Conservation (phyloP, 2,329 filamentous ascomycete genomes). For the Beauveria rudraprayagi region DNA sequence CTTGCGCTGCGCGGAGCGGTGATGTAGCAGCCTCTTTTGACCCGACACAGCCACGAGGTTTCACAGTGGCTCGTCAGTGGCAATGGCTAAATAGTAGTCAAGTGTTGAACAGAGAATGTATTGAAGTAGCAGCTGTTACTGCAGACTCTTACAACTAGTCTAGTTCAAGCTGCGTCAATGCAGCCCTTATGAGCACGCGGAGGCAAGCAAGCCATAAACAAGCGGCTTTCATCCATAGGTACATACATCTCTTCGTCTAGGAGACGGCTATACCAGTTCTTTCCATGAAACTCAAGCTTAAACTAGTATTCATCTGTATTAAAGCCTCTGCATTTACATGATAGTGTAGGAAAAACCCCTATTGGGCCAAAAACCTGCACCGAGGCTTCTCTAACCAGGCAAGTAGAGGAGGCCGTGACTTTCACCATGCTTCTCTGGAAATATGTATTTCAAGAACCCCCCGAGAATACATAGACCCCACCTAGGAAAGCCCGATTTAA, state of each 20-base stretch:
- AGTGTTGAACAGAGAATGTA: too few species aligned
- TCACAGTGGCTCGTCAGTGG: too few species aligned
- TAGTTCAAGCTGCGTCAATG: too few species aligned
- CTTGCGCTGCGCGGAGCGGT: not conserved
- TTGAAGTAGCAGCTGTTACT: too few species aligned
- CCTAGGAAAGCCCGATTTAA: not conserved
- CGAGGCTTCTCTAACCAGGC: not conserved
- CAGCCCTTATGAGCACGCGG: too few species aligned
- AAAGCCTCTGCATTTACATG: not conserved
- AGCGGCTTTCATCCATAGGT: too few species aligned
- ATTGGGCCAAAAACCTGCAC: not conserved
- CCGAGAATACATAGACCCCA: not conserved
- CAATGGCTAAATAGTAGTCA: too few species aligned
- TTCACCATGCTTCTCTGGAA: not conserved
- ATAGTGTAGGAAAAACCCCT: not conserved
- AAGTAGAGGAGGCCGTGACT: not conserved
- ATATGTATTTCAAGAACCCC: not conserved
- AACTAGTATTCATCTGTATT: not conserved
- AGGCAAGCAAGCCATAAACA: too few species aligned
- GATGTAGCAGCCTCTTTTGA: not conserved
- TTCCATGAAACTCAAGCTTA: too few species aligned
- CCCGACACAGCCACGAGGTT: not conserved
- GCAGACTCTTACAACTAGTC: too few species aligned
- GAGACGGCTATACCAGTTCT: too few species aligned
- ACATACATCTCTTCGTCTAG: too few species aligned